Evolutionary conservation across 495 filamentous ascomycete species (phyloP).

Genomic region (Aeminium ludgeri): DNA sequence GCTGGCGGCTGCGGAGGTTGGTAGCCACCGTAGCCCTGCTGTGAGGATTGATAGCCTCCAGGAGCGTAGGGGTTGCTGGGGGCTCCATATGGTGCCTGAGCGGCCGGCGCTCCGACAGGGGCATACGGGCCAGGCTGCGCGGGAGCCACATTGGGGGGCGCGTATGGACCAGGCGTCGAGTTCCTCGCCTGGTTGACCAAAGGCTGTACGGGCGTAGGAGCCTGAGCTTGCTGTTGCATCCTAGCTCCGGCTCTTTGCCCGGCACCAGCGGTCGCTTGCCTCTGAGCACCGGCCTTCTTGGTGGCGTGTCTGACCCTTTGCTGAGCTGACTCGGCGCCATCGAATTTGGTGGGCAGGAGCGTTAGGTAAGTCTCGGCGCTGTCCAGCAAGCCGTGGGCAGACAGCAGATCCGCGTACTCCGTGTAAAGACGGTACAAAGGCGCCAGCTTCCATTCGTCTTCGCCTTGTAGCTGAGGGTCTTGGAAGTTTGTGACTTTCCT

Average conservation of each 20-base stretch:
- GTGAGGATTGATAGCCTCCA: constrained; percentile 24
- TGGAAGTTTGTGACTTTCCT: constrained; percentile 81
- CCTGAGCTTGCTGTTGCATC: constrained; percentile 5
- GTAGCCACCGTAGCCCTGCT: constrained; percentile 13
- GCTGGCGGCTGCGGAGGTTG: constrained; percentile 19
- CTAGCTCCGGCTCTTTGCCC: constrained; percentile 12
- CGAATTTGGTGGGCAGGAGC: constrained; percentile 70
- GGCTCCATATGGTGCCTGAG: constrained; percentile 5
- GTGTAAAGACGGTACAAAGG: constrained; percentile 86
- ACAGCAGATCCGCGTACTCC: constrained; percentile 91
- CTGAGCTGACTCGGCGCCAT: constrained; percentile 73
- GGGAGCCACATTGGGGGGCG: constrained; percentile 11
- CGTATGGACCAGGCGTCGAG: constrained; percentile 15
- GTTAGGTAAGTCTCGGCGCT: constrained; percentile 83
- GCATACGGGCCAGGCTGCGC: neutral
- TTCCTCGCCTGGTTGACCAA: constrained; percentile 12
- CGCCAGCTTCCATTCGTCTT: constrained; percentile 75
- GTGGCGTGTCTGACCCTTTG: constrained; percentile 77
- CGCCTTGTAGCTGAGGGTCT: constrained; percentile 52
- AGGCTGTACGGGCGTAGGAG: constrained; percentile 10
- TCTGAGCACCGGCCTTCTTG: constrained; percentile 38
- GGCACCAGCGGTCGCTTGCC: constrained; percentile 9
- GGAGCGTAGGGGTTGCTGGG: constrained; percentile 35
- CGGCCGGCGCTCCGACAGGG: constrained; percentile 3
- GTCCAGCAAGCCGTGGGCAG: constrained; percentile 70